phyloP scores from a whole-genome alignment of 1,139 yeast genomes.

The Petasospora fabianii region DNA sequence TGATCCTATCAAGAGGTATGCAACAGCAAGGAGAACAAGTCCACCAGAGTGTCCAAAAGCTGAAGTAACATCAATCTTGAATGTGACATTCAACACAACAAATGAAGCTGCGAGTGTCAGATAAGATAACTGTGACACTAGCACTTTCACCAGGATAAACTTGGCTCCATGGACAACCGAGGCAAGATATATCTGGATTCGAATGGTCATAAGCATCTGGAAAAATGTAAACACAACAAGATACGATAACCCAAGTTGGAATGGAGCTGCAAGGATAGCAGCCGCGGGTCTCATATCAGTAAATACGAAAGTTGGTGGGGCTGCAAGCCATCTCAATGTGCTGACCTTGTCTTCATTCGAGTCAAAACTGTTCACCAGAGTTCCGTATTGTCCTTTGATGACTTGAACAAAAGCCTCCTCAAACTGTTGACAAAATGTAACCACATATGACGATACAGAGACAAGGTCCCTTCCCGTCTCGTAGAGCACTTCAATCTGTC shows the following conservation, averaged over 20 bases:
- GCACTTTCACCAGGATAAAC: conserved; percentile 42
- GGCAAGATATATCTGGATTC: conserved; percentile 48
- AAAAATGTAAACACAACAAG: conserved; percentile 59
- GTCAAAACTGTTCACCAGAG: conserved; percentile 21
- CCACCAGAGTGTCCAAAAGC: conserved; percentile 62
- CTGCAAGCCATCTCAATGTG: conserved; percentile 11
- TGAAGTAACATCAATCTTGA: conserved; percentile 46
- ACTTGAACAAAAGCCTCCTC: conserved; percentile 20
- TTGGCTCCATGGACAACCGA: conserved; percentile 40
- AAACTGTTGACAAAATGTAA: conserved; percentile 22
- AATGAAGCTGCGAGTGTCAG: conserved; percentile 52
- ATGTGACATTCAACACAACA: conserved; percentile 54
- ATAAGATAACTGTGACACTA: conserved; percentile 39
- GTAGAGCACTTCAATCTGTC: conserved; percentile 34
- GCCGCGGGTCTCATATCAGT: conserved; percentile 49
- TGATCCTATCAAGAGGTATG: conserved; percentile 54
- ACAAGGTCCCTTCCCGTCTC: conserved; percentile 53
- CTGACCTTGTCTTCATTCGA: conserved; percentile 15
- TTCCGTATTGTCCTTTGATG: conserved; percentile 15
- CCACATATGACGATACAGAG: conserved; percentile 38
- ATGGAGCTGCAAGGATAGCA: conserved; percentile 54
- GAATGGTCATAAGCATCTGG: conserved; percentile 43
- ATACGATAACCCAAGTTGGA: conserved; percentile 71
- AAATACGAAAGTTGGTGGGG: conserved; percentile 29
- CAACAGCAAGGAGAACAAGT: conserved; percentile 57